Evolutionary conservation across 768 basidiomycete species (phyloP).

Genomic region (Baorangia bicolor): DNA sequence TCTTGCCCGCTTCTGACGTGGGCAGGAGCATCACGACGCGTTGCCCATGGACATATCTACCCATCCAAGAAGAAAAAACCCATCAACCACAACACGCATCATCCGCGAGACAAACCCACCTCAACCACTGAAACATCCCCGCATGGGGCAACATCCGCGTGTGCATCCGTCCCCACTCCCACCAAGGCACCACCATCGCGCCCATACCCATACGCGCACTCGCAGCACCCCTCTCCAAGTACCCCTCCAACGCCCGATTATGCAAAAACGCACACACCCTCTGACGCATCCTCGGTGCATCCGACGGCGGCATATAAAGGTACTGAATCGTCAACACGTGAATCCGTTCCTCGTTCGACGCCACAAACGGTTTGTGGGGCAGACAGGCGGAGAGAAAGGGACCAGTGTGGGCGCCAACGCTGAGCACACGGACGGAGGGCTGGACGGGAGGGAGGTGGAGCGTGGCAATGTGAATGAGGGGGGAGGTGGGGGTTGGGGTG

Average conservation of each 20-base stretch:
- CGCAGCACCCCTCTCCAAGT: slow-evolving; percentile 1
- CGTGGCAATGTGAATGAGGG: slow-evolving; percentile 21
- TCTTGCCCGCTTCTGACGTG: slow-evolving; percentile 2
- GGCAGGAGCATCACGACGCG: slow-evolving; percentile 34
- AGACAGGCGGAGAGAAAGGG: slow-evolving; percentile 35
- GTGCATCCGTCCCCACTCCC: slow-evolving; percentile 38
- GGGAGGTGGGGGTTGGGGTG: neutral
- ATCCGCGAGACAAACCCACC: too few relatives aligned
- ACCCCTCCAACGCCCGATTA: slow-evolving; percentile 29
- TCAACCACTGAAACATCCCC: slow-evolving; percentile 40
- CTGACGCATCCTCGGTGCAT: slow-evolving; percentile 8
- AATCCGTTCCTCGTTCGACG: slow-evolving; percentile 25
- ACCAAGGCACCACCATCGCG: slow-evolving; percentile 31
- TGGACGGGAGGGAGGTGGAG: slow-evolving; percentile 15
- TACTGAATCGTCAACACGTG: slow-evolving; percentile 29
- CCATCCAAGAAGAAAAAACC: too few relatives aligned
- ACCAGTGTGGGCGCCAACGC: slow-evolving; percentile 33
- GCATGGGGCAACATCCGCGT: slow-evolving; percentile 34
- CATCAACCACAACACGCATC: too few relatives aligned
- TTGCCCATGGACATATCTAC: too few relatives aligned
- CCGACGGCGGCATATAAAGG: neutral
- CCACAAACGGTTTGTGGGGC: slow-evolving; percentile 22
- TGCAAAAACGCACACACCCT: slow-evolving; percentile 33
- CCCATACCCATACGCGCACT: neutral
- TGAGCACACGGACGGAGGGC: slow-evolving; percentile 12